Evolutionary conservation across 2,329 filamentous ascomycete species (phyloP).

Genomic region (Diaporthe sp.): DNA sequence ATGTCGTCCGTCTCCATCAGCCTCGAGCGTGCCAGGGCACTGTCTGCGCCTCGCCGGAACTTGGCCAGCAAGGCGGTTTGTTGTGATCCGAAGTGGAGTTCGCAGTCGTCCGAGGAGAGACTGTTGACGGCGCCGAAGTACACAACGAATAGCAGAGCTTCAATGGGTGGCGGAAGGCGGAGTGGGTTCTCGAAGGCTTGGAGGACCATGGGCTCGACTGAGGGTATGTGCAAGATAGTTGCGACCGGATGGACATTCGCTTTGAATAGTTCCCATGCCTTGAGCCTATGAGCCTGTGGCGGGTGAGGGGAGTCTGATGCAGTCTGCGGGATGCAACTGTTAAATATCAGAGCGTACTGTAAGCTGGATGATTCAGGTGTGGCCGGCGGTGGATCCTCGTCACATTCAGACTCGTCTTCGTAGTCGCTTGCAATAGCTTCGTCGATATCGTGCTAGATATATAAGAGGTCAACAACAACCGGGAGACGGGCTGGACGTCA

Average conservation of each 20-base stretch:
- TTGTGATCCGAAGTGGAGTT: not conserved
- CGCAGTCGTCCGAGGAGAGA: constrained; percentile 53
- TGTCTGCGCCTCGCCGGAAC: constrained; percentile 60
- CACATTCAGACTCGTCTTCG: not conserved
- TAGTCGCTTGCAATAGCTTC: not conserved
- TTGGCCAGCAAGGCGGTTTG: not conserved
- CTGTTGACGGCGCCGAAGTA: constrained; percentile 49
- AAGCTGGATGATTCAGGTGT: not conserved
- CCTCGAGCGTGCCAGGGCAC: constrained; percentile 68
- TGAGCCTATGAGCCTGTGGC: not conserved
- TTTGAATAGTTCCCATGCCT: constrained; percentile 4
- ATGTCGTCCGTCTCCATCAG: constrained; percentile 70
- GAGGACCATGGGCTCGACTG: constrained; percentile 7
- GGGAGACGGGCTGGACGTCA: not conserved
- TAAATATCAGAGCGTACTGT: constrained; percentile 6
- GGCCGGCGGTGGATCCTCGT: not conserved
- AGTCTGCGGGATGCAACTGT: not conserved
- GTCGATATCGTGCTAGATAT: not conserved
- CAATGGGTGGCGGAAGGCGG: constrained; percentile 49
- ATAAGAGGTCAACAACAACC: not conserved
- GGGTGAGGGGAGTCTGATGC: not conserved
- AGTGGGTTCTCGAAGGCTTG: constrained; percentile 9
- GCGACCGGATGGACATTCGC: not conserved
- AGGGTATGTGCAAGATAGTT: constrained; percentile 18
- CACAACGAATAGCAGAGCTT: constrained; percentile 60